These are phyloP conservation scores for Aethionema arabicum DNA, from an alignment of 345 rosid species.

Conservation along the genomic window DNA sequence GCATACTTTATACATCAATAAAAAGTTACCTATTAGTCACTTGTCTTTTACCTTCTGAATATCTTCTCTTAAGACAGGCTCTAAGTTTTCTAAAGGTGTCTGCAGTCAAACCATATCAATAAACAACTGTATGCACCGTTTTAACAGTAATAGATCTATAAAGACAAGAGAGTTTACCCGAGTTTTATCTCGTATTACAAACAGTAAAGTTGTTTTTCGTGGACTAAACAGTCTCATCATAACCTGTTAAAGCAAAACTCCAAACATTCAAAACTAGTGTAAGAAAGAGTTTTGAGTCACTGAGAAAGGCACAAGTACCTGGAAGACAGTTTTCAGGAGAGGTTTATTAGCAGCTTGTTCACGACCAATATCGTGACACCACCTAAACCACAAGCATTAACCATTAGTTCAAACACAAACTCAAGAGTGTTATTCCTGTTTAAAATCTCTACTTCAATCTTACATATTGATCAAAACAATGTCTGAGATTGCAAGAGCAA, in stretches of 20 bases:
- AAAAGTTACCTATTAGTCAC: slow-evolving; percentile 11
- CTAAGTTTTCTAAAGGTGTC: slow-evolving; percentile 93
- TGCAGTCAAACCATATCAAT: slow-evolving; percentile 31
- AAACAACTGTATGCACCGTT: slow-evolving; percentile 13
- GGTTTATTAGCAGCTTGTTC: slow-evolving; percentile 99
- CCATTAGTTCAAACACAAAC: neutral
- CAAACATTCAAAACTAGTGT: slow-evolving; percentile 26
- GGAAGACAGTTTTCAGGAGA: slow-evolving; percentile 92
- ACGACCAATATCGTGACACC: slow-evolving; percentile 99
- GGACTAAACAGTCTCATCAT: slow-evolving; percentile 99
- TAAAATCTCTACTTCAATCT: slow-evolving; percentile 30
- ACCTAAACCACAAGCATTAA: slow-evolving; percentile 47
- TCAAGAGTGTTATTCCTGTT: neutral
- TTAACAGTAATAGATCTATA: slow-evolving; percentile 11
- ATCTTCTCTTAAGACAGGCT: slow-evolving; percentile 90
- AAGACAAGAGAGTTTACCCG: slow-evolving; percentile 48
- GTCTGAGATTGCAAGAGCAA: slow-evolving; percentile 94
- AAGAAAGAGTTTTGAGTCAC: slow-evolving; percentile 5
- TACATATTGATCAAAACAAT: slow-evolving; percentile 96
- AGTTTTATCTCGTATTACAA: slow-evolving; percentile 97
- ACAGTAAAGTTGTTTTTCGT: slow-evolving; percentile 89
- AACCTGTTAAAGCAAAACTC: slow-evolving; percentile 54
- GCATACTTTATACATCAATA: slow-evolving; percentile 11
- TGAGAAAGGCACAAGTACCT: slow-evolving; percentile 46
- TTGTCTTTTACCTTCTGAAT: slow-evolving; percentile 69